A percentile compares a stretch with the other conserved stretches of the same genome.
Conservation (phyloP, 73 alveolate genomes). For the Paraurostyla sp. region DNA sequence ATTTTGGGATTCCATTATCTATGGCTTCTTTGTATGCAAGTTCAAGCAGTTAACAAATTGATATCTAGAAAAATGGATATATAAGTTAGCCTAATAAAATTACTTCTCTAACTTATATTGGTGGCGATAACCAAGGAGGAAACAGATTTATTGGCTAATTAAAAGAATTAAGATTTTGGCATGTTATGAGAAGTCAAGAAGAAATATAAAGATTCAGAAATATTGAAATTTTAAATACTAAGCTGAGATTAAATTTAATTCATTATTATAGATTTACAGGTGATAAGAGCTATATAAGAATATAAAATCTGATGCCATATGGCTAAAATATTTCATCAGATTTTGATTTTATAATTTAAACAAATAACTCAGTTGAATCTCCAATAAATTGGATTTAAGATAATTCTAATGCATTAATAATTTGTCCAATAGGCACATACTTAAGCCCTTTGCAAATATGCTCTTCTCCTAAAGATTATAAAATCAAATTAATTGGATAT, state of each 20-base stretch:
- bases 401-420: neutral
- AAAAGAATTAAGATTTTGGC: slow-evolving; percentile 8
- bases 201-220: neutral
- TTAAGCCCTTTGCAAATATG: neutral
- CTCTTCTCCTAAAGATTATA: neutral
- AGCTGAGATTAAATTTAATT: neutral
- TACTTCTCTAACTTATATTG: neutral
- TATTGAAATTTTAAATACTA: neutral
- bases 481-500: neutral
- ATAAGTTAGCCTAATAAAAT: neutral
- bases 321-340: neutral
- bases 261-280: neutral
- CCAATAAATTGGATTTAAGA: neutral
- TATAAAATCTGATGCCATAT: neutral
- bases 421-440: neutral
- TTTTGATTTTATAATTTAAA: neutral
- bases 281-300: neutral
- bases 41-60: neutral
- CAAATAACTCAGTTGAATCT: neutral
- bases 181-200: neutral
- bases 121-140: neutral
- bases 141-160: neutral
- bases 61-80: neutral
- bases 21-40: neutral
- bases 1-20: neutral